Conservation (phyloP, 225 moss, liverwort and hornwort genomes). For the Thuidium tamariscinum region DNA sequence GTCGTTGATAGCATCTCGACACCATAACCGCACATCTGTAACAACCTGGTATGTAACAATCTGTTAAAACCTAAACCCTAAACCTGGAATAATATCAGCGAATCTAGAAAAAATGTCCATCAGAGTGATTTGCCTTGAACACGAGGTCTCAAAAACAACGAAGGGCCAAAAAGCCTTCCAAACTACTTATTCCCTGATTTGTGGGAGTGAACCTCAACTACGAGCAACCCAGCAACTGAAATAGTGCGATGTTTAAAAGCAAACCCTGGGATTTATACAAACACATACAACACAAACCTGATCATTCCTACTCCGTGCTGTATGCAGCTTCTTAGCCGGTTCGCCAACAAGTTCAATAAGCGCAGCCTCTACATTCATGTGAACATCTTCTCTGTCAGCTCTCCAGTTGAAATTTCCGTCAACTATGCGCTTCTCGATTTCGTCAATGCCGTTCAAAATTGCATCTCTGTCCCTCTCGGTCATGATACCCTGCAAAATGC, state of each 20-base stretch:
- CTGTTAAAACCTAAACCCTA: no score
- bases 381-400: slow-evolving; percentile 98
- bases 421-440: slow-evolving; percentile 69
- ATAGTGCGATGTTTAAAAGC: neutral
- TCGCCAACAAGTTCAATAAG: slow-evolving; percentile 87
- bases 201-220: neutral
- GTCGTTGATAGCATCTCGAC: slow-evolving; percentile 79
- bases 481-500: slow-evolving; percentile 53
- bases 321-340: slow-evolving; percentile 91
- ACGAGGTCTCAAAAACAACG: neutral
- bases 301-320: slow-evolving; percentile 93
- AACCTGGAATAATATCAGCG: slow-evolving; percentile 10
- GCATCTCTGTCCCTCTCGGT: slow-evolving; percentile 61
- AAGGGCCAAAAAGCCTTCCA: neutral
- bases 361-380: slow-evolving; percentile 98
- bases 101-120: neutral
- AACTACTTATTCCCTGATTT: neutral
- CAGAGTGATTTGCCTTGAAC: neutral
- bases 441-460: slow-evolving; percentile 62
- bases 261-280: neutral
- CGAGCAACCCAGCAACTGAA: neutral
- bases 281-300: slow-evolving; percentile 29
- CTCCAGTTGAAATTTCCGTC: slow-evolving; percentile 84
- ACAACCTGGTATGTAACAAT: no score
- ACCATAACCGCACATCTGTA: slow-evolving; percentile 95